Evolutionary conservation across 805 yeast species (phyloP).

Genomic region (Lipomyces orientalis): DNA sequence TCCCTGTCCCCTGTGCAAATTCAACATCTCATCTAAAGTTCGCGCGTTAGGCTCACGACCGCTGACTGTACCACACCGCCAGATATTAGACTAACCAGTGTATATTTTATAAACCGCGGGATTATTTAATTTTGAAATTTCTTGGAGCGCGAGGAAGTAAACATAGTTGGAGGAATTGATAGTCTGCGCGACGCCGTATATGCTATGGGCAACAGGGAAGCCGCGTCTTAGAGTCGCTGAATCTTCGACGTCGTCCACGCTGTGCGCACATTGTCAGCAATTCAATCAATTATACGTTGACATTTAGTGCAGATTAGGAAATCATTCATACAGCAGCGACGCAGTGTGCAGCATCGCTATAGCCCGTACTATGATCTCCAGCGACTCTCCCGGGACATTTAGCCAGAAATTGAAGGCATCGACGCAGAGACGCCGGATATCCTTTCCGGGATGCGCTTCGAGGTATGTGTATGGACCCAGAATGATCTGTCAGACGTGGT

Average conservation of each 20-base stretch:
- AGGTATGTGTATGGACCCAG: slow-evolving; percentile 60
- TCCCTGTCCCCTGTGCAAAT: slow-evolving; percentile 89
- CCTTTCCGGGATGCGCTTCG: slow-evolving; percentile 60
- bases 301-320: not conserved
- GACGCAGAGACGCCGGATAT: slow-evolving; percentile 57
- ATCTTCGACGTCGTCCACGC: slow-evolving; percentile 89
- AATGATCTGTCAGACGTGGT: slow-evolving; percentile 36
- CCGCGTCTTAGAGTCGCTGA: slow-evolving; percentile 74
- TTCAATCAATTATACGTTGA: not conserved
- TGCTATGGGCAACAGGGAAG: slow-evolving; percentile 73
- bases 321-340: slow-evolving; percentile 53
- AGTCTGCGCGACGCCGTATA: slow-evolving; percentile 79
- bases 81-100: slow-evolving; percentile 25
- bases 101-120: slow-evolving; percentile 34
- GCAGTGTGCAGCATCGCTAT: slow-evolving; percentile 70
- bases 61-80: not conserved
- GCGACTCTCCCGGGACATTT: slow-evolving; percentile 49
- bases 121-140: slow-evolving; percentile 49
- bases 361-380: slow-evolving; percentile 53
- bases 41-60: slow-evolving; percentile 46
- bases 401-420: slow-evolving; percentile 61
- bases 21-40: slow-evolving; percentile 73
- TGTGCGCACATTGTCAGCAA: slow-evolving; percentile 28
- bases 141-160: slow-evolving; percentile 73
- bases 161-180: slow-evolving; percentile 83